phyloP scores from a whole-genome alignment of 768 basidiomycete genomes.

The Leccinum fibrillosum region DNA sequence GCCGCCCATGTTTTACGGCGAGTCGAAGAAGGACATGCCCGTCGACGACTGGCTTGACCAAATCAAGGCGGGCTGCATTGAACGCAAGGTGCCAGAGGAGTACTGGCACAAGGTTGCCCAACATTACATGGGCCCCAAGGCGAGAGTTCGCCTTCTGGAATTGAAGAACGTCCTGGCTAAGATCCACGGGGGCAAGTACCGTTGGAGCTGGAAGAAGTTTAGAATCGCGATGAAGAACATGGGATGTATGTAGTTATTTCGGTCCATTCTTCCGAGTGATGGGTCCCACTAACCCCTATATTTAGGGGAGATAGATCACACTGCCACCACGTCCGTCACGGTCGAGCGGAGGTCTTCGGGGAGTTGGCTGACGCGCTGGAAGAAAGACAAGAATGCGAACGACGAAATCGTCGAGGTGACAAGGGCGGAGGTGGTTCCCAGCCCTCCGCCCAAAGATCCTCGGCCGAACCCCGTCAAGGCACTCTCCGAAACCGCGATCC shows the following conservation, averaged over 20 bases:
- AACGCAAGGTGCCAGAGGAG: slow-evolving; percentile 71
- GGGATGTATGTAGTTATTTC: slow-evolving; percentile 58
- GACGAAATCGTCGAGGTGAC: slow-evolving; percentile 34
- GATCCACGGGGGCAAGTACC: slow-evolving; percentile 73
- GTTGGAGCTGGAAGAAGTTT: slow-evolving; percentile 84
- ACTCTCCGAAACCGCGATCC: slow-evolving; percentile 31
- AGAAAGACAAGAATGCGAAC: slow-evolving; percentile 34
- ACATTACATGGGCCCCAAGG: slow-evolving; percentile 69
- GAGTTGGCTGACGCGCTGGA: slow-evolving; percentile 50
- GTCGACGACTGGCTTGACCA: slow-evolving; percentile 73
- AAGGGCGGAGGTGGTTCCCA: slow-evolving; percentile 13
- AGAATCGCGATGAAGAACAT: slow-evolving; percentile 75
- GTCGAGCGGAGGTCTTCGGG: slow-evolving; percentile 49
- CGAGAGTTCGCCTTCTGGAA: slow-evolving; percentile 62
- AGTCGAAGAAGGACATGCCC: slow-evolving; percentile 62
- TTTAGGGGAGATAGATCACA: slow-evolving; percentile 65
- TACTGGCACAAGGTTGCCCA: slow-evolving; percentile 83
- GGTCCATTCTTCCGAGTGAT: background rate
- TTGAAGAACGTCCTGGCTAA: slow-evolving; percentile 71
- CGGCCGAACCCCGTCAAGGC: slow-evolving; percentile 36
- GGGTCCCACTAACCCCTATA: background rate
- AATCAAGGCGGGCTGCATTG: slow-evolving; percentile 68
- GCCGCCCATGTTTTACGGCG: slow-evolving; percentile 64
- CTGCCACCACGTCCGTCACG: slow-evolving; percentile 59
- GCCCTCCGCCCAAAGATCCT: slow-evolving; percentile 28